phyloP scores from a whole-genome alignment of 768 basidiomycete genomes.

The Russula abietina region DNA sequence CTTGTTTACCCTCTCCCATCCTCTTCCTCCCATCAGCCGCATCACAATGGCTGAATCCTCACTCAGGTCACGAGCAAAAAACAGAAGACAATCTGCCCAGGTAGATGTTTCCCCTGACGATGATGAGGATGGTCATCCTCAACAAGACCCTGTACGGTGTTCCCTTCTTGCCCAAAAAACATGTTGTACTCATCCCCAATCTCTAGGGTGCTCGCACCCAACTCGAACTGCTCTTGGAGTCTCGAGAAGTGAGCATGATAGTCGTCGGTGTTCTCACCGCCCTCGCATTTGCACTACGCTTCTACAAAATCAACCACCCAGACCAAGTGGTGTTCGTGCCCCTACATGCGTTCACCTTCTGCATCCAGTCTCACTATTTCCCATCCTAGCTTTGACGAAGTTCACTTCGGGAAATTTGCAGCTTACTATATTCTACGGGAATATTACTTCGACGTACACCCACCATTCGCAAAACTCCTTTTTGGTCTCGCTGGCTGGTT shows the following conservation, averaged over 20 bases:
- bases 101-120: background rate
- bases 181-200: background rate
- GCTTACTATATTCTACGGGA: conserved; percentile 86
- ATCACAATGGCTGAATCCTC: conserved; percentile 16
- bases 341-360: background rate
- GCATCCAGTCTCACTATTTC: conserved; percentile 8
- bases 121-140: conserved; percentile 10
- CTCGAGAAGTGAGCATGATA: conserved; percentile 52
- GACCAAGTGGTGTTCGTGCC: conserved; percentile 85
- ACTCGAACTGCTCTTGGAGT: conserved; percentile 58
- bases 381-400: conserved; percentile 80
- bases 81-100: conserved; percentile 14
- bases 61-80: background rate
- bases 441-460: conserved; percentile 99
- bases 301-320: conserved; percentile 92
- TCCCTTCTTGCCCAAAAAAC: background rate
- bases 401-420: conserved; percentile 98
- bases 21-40: background rate
- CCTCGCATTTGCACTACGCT: conserved; percentile 76
- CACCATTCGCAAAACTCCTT: conserved; percentile 92
- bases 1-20: background rate
- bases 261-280: conserved; percentile 62
- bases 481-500: conserved; percentile 95
- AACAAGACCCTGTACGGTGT: conserved; percentile 13
- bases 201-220: conserved; percentile 51